Conservation (phyloP, 1,139 yeast species). For the Pichia sp. region DNA sequence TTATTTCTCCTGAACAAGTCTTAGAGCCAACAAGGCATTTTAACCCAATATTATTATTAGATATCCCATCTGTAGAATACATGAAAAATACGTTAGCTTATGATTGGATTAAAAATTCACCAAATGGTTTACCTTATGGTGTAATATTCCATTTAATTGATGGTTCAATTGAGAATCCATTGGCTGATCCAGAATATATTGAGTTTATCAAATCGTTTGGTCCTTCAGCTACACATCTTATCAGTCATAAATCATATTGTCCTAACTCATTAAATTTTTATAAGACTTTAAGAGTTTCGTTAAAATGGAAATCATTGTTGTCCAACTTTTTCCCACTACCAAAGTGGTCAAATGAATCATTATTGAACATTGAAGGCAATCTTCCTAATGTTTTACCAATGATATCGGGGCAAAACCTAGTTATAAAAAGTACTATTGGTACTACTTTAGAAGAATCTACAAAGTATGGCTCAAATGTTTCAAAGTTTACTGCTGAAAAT, state of each 20-base stretch:
- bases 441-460: slow-evolving; percentile 7
- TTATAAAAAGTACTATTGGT: slow-evolving; percentile 15
- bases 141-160: slow-evolving; percentile 72
- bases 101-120: slow-evolving; percentile 27
- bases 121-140: slow-evolving; percentile 27
- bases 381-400: slow-evolving; percentile 24
- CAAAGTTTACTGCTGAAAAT: slow-evolving; percentile 5
- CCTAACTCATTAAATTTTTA: slow-evolving; percentile 56
- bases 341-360: slow-evolving; percentile 27
- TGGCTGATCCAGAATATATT: slow-evolving; percentile 38
- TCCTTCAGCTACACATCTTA: slow-evolving; percentile 48
- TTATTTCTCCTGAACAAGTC: slow-evolving; percentile 65
- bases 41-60: slow-evolving; percentile 60
- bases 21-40: slow-evolving; percentile 56
- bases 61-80: slow-evolving; percentile 58
- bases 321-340: slow-evolving; percentile 32
- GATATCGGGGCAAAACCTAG: slow-evolving; percentile 25
- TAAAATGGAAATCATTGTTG: slow-evolving; percentile 54
- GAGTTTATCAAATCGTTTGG: slow-evolving; percentile 44
- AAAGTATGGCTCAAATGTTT: slow-evolving; percentile 7
- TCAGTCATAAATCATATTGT: slow-evolving; percentile 63
- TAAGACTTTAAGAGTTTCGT: slow-evolving; percentile 46
- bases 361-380: slow-evolving; percentile 7
- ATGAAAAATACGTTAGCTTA: slow-evolving; percentile 39
- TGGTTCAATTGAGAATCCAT: slow-evolving; percentile 43